Evolutionary conservation across 2,329 filamentous ascomycete genomes (phyloP), one percentile per base, ranked within the genome.

Genomic region (Cladosporium sphaerospermum): DNA sequence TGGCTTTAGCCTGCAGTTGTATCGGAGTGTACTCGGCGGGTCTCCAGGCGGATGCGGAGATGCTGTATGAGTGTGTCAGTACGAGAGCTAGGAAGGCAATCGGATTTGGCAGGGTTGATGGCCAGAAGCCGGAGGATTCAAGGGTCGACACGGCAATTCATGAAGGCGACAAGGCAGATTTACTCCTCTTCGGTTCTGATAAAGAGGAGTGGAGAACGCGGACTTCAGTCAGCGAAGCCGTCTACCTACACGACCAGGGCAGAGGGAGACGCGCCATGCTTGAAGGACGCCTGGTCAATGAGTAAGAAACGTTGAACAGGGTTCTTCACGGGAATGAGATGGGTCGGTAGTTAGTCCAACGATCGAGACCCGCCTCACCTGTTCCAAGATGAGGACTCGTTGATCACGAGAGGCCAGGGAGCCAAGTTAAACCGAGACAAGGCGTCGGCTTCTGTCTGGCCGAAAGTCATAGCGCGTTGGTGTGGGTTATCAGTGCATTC

Each of bases 11-110:
- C 16, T 81, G 77, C 58, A 69, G 83, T 49, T 80, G 81, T 1
- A 81, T 87, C 0, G 84, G 82, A 0, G 63, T 88, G 3, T 88
- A 88, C 62, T 84, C 88, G 56, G 78, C 80, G 1, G 84, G 84
- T 0, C 85, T 81, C 1, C 75, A 75, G 54, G 63, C 68, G 13
- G 82, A 85, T 62, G 78, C 82, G 0, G 73, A 78, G 56, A 55
- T 83, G 3, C 67, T 89, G 44, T 86, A 75, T 61, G 77, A 78
- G 64, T 69, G 77, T 67, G 53, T 67, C 31, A 66, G 61, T 23
- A 65, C 61, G 3, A 48, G 62, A 46, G 65, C 65, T 4, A 62
- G 58, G 54, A 53, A 59, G 46, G 67, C 66, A 3, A 69, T 70
- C 39, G 67, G 67, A 1, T 48, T 67, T 3, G 54, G 54, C 7